These are phyloP conservation scores for Stygiomarasmius scandens DNA, from an alignment of 1,284 basidiomycete species.

Conservation along the genomic window DNA sequence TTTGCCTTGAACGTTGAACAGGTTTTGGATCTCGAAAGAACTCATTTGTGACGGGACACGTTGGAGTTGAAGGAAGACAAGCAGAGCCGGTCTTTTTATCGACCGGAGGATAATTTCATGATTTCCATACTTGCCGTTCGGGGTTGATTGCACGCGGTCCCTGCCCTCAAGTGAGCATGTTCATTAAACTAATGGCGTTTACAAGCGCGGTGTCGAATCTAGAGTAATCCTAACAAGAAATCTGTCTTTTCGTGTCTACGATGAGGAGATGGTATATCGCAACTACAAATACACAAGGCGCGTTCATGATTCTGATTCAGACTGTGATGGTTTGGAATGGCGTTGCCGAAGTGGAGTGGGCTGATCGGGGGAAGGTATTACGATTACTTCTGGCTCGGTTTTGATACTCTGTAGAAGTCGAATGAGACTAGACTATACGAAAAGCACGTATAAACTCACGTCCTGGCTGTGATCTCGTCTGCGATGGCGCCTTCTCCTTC, in stretches of 20 bases:
- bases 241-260: too few relatives aligned
- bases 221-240: too few relatives aligned
- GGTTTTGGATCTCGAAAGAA: conserved; percentile 41
- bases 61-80: neutral
- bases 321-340: conserved; percentile 35
- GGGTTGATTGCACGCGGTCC: too few relatives aligned
- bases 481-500: conserved; percentile 7
- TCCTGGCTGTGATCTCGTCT: conserved; percentile 1
- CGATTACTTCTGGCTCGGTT: conserved; percentile 16
- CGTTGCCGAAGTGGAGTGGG: conserved; percentile 41
- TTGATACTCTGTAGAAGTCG: conserved; percentile 4
- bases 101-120: neutral
- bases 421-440: conserved; percentile 19
- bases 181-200: too few relatives aligned
- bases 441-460: conserved; percentile 12
- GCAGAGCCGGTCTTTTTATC: neutral
- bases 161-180: too few relatives aligned
- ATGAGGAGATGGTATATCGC: too few relatives aligned
- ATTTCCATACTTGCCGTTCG: neutral
- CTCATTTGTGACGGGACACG: conserved; percentile 30
- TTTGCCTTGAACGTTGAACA: conserved; percentile 64
- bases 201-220: too few relatives aligned
- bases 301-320: conserved; percentile 19
- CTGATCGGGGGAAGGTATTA: conserved; percentile 2
- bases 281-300: too few relatives aligned